phyloP scores from a whole-genome alignment of 2,329 filamentous ascomycete species.

The Myriosclerotinia curreyana region DNA sequence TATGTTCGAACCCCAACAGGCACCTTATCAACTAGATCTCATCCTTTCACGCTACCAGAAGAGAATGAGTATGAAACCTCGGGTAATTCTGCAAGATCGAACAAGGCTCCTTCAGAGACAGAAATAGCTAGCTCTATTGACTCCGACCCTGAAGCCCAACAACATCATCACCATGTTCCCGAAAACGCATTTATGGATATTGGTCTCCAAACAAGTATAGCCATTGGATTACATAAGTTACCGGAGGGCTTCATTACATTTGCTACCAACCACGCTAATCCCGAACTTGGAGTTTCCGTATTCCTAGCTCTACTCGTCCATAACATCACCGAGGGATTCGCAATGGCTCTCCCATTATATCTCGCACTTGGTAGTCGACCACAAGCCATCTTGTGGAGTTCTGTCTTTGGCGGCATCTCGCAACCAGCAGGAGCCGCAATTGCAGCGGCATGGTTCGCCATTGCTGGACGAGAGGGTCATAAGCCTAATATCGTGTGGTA shows the following conservation, averaged over 20 bases:
- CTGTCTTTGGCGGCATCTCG: slow-evolving; percentile 77
- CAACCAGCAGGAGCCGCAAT: slow-evolving; percentile 84
- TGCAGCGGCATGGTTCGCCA: slow-evolving; percentile 81
- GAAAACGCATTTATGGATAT: slow-evolving; percentile 92
- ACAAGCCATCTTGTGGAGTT: slow-evolving; percentile 81
- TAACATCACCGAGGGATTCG: slow-evolving; percentile 97
- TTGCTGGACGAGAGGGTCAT: slow-evolving; percentile 55
- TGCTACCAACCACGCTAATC: slow-evolving; percentile 94
- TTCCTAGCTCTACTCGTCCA: slow-evolving; percentile 97
- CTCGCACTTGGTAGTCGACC: slow-evolving; percentile 79
- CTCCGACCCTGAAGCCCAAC: slow-evolving; percentile 34
- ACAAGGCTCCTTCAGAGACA: slow-evolving; percentile 22
- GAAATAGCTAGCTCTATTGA: slow-evolving; percentile 24
- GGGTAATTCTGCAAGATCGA: slow-evolving; percentile 7
- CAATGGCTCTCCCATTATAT: slow-evolving; percentile 87
- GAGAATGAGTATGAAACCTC: slow-evolving; percentile 9
- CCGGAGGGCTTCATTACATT: slow-evolving; percentile 88
- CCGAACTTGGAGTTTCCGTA: slow-evolving; percentile 80
- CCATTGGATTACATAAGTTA: slow-evolving; percentile 94
- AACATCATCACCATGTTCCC: slow-evolving; percentile 90
- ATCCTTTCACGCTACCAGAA: slow-evolving; percentile 17
- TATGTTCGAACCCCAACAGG: slow-evolving; percentile 26
- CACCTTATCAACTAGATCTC: slow-evolving; percentile 18
- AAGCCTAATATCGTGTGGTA: slow-evolving; percentile 60
- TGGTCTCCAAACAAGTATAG: slow-evolving; percentile 91